Evolutionary conservation across 2,329 filamentous ascomycete species (phyloP), one percentile per base, ranked within the genome.

Genomic region (Phialocephala subalpina): DNA sequence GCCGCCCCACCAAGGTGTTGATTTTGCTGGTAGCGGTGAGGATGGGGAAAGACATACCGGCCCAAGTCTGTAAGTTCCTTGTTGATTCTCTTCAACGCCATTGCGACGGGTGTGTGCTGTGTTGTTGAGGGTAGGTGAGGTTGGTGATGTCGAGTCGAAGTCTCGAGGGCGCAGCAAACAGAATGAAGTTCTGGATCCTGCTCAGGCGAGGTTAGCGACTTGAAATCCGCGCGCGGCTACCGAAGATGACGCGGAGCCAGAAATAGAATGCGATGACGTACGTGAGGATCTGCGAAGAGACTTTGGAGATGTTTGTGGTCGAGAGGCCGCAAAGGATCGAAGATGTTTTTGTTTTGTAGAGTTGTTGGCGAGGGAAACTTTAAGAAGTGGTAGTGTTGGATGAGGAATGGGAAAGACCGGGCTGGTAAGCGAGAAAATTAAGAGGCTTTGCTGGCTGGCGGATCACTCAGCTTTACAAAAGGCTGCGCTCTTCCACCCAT

Each of bases 11-110:
- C 70, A 73, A 61, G 55, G 49, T 49, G 38, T 64, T 52, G 58
- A 55, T 58, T 65, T 49, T 64, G 59, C 53, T 55, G 61, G 67
- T 62, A 68, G 67, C 68, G 65, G 68, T 66, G 68, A 69, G 64
- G 69, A 58, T 62, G 64, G 52, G 65, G 60, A 63, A 60, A 42
- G 74, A 85, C 86, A 78, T 90, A 95, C 92, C 92, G 92, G 84
- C 92, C 92, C 82, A 96, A 87, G 81, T 96, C 92, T 82, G 91
- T 90, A 80, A 96, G 89, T 84, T 96, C 92, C 90, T 94, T 96
- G 88, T 95, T 95, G 83, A 96, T 96, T 82, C 92, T 90, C 91
- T 96, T 96, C 77, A 96, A 88, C 82, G 92, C 92, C 92, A 96
- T 96, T 68, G 67, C 70, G 70, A 70, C 60, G 70, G 63, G 63